Evolutionary conservation across 768 basidiomycete genomes (phyloP), one percentile per base, ranked within the genome.

Genomic region (Tulasnella calospora): DNA sequence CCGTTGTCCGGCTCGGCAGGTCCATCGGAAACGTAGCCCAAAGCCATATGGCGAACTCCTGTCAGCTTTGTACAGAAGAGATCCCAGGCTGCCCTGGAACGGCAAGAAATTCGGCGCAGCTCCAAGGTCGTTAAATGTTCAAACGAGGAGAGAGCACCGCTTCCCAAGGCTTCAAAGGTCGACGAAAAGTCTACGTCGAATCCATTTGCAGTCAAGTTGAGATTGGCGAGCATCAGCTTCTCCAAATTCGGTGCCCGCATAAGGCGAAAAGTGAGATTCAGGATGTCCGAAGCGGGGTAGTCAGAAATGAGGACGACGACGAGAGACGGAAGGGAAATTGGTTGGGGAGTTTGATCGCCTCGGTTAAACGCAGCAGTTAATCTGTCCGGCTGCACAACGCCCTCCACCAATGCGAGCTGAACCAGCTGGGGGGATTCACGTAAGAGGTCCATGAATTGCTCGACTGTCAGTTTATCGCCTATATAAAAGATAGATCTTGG

Each of bases 361-460:
- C 47, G 61, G 13, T 33, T 33, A n/a, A 67, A 67, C 27, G 27
- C 61, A 33, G 61, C 12, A 33, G 33, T 15, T 13, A 67, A 9
- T 5, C 35, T 30, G 8, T 67, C 33, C 13, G 33, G 27, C 15
- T 12, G 30, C 8, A 67, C n/a, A 19, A 33, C 27, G 13, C 61
- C 27, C 27, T 33, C 4, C 2, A 33, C 17, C 13, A 67, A 30
- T 33, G n/a, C 10, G 13, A 67, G 27, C 10, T 15, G 5, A 15
- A 30, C 13, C 6, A 67, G 30, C 61, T 67, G 61, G 96, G 15
- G 97, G 92, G 80, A 99, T 97, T 10, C 61, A 3, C 6, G 13
- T 35, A 67, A 19, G 61, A 35, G 15, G 3, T 96, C 82, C 17
- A 30, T 23, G 33, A 67, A 67, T n/a, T 61, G 57, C 13, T 67